Evolutionary conservation across 1,284 basidiomycete species (phyloP).

Genomic region (Leccinum angustisporum): DNA sequence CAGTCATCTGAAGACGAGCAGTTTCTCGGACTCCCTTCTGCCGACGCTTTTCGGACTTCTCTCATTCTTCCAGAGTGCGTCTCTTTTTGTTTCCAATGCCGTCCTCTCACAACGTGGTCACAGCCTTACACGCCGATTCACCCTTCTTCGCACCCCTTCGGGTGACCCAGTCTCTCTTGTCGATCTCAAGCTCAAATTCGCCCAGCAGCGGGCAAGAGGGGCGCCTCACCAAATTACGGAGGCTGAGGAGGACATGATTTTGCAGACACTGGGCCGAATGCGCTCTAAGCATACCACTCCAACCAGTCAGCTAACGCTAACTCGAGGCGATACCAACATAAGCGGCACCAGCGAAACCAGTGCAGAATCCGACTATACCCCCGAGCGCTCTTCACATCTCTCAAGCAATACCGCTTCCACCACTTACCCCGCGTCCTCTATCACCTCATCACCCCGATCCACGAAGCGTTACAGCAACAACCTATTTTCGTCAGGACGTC

Average conservation of each 20-base stretch:
- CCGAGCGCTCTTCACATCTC: conserved; percentile 45
- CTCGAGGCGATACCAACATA: conserved; percentile 15
- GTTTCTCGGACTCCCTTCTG: conserved; percentile 59
- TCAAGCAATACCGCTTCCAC: conserved; percentile 45
- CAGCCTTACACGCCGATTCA: conserved; percentile 78
- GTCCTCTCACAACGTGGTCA: conserved; percentile 21
- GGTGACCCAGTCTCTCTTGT: conserved; percentile 65
- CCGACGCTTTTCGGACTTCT: conserved; percentile 77
- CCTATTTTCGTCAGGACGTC: conserved; percentile 73
- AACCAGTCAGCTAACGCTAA: conserved; percentile 28
- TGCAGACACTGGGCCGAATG: conserved; percentile 66
- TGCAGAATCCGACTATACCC: conserved; percentile 38
- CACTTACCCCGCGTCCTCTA: conserved; percentile 42
- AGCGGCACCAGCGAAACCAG: conserved; percentile 38
- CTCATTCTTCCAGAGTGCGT: conserved; percentile 80
- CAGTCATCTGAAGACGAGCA: conserved; percentile 31
- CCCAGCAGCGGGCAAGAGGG: conserved; percentile 64
- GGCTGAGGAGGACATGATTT: conserved; percentile 47
- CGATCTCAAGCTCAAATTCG: conserved; percentile 63
- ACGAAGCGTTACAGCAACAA: conserved; percentile 79
- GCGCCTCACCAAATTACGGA: too few species aligned
- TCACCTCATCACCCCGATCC: conserved; percentile 48
- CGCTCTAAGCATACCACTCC: conserved; percentile 43
- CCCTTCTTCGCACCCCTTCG: conserved; percentile 64
- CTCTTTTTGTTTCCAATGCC: conserved; percentile 15